These are phyloP conservation scores for Metschnikowia borealis DNA, from an alignment of 805 yeast species.

Conservation along the genomic window DNA sequence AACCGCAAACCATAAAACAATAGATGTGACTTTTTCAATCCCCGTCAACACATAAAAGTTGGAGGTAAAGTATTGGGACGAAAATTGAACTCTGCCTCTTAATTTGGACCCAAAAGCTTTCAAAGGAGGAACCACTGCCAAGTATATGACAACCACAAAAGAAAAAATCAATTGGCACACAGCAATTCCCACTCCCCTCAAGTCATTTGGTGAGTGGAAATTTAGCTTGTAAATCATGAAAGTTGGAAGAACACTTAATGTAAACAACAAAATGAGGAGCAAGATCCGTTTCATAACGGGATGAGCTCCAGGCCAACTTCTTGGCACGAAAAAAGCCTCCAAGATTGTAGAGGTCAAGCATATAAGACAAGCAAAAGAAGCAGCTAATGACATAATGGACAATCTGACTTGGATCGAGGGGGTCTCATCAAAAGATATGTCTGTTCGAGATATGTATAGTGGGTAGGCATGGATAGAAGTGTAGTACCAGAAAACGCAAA, in stretches of 20 bases:
- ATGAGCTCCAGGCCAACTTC: slow-evolving; percentile 70
- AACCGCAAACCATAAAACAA: slow-evolving; percentile 65
- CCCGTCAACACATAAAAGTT: slow-evolving; percentile 53
- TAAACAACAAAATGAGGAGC: slow-evolving; percentile 39
- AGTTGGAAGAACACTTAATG: slow-evolving; percentile 48
- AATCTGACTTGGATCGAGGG: slow-evolving; percentile 56
- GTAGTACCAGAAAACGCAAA: slow-evolving; percentile 73
- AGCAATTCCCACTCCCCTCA: slow-evolving; percentile 42
- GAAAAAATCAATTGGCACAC: slow-evolving; percentile 56
- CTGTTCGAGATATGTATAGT: slow-evolving; percentile 57
- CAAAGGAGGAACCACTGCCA: slow-evolving; percentile 61
- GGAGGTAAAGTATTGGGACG: slow-evolving; percentile 45
- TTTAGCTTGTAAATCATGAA: slow-evolving; percentile 42
- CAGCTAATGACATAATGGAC: slow-evolving; percentile 64
- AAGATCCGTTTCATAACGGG: slow-evolving; percentile 49
- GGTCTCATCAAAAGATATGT: slow-evolving; percentile 49
- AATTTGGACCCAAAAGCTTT: slow-evolving; percentile 41
- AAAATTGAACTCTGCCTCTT: slow-evolving; percentile 37
- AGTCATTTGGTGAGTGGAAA: slow-evolving; percentile 16
- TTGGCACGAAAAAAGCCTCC: slow-evolving; percentile 64
- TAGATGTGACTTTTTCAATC: slow-evolving; percentile 55
- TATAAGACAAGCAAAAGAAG: slow-evolving; percentile 52
- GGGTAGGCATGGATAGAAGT: slow-evolving; percentile 66
- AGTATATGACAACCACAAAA: slow-evolving; percentile 48
- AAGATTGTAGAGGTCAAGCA: slow-evolving; percentile 52